Evolutionary conservation across 768 basidiomycete genomes (phyloP).

Genomic region (Nevesoporus exiguus): DNA sequence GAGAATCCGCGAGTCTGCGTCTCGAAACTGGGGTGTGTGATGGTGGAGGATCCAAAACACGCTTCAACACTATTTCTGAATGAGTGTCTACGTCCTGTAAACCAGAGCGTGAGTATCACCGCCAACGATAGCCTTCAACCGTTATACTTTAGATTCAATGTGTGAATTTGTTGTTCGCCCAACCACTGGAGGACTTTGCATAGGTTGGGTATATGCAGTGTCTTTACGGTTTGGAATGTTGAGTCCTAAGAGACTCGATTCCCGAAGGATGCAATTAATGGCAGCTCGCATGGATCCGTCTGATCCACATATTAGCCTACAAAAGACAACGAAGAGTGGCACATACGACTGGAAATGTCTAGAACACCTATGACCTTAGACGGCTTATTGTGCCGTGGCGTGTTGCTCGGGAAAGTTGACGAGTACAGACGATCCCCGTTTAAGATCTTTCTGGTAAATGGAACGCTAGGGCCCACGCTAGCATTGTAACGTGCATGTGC

Average conservation of each 20-base stretch:
- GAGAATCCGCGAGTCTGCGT: too few species aligned
- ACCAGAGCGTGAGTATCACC: constrained; percentile 4
- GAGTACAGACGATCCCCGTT: constrained; percentile 5
- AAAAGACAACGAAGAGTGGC: not conserved
- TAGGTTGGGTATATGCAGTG: not conserved
- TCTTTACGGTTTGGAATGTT: not conserved
- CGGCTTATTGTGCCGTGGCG: constrained; percentile 6
- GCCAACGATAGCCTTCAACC: not conserved
- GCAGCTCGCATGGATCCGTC: constrained; percentile 29
- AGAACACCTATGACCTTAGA: constrained; percentile 27
- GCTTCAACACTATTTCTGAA: not conserved
- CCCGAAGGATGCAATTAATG: constrained; percentile 27
- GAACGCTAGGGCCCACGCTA: not conserved
- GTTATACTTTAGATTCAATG: constrained; percentile 13
- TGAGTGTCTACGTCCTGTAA: constrained; percentile 1
- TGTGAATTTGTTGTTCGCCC: not conserved
- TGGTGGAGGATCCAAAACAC: not conserved
- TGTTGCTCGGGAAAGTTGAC: constrained; percentile 2
- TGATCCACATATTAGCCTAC: constrained; percentile 9
- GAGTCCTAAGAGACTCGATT: constrained; percentile 26
- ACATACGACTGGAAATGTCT: constrained; percentile 29
- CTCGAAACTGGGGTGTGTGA: not conserved
- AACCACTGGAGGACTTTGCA: not conserved
- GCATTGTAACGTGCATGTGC: constrained; percentile 24
- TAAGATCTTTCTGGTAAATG: not conserved